A percentile compares a stretch with the other conserved stretches of the same genome.
phyloP scores from a whole-genome alignment of 2,329 filamentous ascomycete genomes.

The Hymenoscyphus albidus region DNA sequence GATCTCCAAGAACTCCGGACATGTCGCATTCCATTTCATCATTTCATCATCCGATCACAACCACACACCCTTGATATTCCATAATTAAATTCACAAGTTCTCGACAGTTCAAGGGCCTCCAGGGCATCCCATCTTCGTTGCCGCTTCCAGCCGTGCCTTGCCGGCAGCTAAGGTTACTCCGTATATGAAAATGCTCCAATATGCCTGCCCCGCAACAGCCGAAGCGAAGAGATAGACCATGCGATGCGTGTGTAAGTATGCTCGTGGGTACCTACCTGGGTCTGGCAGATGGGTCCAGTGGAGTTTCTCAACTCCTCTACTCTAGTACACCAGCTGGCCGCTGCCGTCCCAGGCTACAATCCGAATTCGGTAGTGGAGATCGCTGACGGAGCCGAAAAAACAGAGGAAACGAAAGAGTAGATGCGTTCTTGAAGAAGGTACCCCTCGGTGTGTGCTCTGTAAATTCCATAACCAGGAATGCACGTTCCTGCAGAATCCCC shows the following conservation, averaged over 20 bases:
- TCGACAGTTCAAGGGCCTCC: neutral
- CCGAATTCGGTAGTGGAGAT: neutral
- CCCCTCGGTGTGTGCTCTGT: slow-evolving; percentile 68
- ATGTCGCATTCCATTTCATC: neutral
- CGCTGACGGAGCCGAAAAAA: slow-evolving; percentile 10
- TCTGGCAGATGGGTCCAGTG: neutral
- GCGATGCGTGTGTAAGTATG: slow-evolving; percentile 49
- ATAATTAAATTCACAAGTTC: neutral
- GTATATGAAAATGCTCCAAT: slow-evolving; percentile 4
- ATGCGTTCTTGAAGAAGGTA: slow-evolving; percentile 72
- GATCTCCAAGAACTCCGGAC: neutral
- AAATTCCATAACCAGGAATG: slow-evolving; percentile 73
- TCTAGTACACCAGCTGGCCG: neutral
- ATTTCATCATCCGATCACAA: neutral
- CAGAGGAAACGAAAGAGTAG: slow-evolving; percentile 37
- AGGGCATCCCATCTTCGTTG: neutral
- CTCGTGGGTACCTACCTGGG: neutral
- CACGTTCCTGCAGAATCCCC: slow-evolving; percentile 70
- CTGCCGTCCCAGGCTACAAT: neutral
- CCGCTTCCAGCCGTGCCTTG: neutral
- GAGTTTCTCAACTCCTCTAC: neutral
- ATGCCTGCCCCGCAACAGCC: slow-evolving; percentile 67
- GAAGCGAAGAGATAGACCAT: slow-evolving; percentile 67
- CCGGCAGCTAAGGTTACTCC: slow-evolving; percentile 8
- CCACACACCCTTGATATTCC: neutral